Base-by-base conservation (phyloP, 2,329 filamentous ascomycete genomes). In the Fusarium sp. region DNA sequence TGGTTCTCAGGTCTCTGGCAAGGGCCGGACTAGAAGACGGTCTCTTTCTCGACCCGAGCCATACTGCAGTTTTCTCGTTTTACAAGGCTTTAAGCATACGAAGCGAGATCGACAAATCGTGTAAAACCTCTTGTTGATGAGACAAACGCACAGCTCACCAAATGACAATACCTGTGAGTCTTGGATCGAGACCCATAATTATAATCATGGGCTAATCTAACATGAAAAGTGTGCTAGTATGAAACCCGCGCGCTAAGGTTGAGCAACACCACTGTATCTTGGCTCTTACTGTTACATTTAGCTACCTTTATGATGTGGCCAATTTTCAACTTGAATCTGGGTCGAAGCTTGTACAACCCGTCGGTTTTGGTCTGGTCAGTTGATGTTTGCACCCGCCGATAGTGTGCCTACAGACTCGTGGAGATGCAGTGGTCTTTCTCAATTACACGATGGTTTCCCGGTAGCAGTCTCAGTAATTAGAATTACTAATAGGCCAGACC, bases 401-500 rank as follows among this genome's bases (percentile, higher is more conserved):
- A 51, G 47, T 23, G 12, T 26, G 23, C 13, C 8, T 6, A 38
- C 10, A 23, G 16, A 34, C 34, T 30, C 38, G 51, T 50, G 47
- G 59, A 47, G 16, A 53, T 38, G 28, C 50, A 42, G 50, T 36
- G 38, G 12, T 30, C 26, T 37, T 62, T 28, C 33, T 45, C 42
- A 52, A 31, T 49, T 36, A 34, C 40, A 62, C 33, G 28, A 58
- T 49, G 30, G 37, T 34, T 44, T 53, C 38, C 23, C 15, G 7
- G 23, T 16, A 20, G 23, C 47, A 62, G 40, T 36, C 28, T 40
- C 20, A 40, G 45, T 36, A 16, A 30, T 40, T 34, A 54, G 30
- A 54, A 50, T 58, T 70, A 46, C 52, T 41, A 37, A 40, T 31
- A 69, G 60, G 49, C 46, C 49, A 68, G 70, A 64, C 68, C 69